These are phyloP conservation scores for Oenanthe javanica DNA, from an alignment of 140 eudicot genomes.

Conservation along the genomic window DNA sequence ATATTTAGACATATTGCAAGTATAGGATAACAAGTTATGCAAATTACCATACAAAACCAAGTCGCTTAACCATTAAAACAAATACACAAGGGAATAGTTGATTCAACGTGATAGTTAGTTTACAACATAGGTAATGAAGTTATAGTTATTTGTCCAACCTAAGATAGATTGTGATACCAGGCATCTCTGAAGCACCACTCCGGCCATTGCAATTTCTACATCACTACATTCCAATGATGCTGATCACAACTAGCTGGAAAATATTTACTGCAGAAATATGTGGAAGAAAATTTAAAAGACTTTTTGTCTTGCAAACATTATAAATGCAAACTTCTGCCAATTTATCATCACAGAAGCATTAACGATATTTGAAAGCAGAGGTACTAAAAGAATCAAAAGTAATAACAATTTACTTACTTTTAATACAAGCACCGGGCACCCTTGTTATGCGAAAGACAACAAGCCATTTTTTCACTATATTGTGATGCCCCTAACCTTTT, in stretches of 20 bases:
- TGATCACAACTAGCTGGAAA: not conserved
- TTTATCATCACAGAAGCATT: not conserved
- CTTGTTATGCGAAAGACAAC: not conserved
- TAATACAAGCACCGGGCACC: not conserved
- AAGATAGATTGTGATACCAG: constrained; percentile 10
- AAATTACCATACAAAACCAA: not conserved
- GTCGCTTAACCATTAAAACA: not conserved
- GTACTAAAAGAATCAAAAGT: not conserved
- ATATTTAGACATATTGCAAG: not conserved
- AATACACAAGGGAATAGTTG: not conserved
- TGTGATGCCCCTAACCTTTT: not conserved
- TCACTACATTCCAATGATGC: not conserved
- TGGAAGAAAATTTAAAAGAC: not conserved
- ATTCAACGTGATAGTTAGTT: not conserved
- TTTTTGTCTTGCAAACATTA: not conserved
- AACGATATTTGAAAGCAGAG: not conserved
- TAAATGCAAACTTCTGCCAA: not conserved
- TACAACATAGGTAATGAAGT: not conserved
- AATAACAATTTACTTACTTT: not conserved
- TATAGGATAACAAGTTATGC: not conserved
- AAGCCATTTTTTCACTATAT: not conserved
- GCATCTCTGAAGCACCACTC: not conserved
- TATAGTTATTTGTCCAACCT: not conserved
- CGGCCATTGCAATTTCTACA: not conserved
- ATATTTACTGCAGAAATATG: not conserved